Percentiles rank a stretch among this genome's conserved stretches.
Evolutionary conservation across 2,329 filamentous ascomycete species (phyloP).

Genomic region (Neurospora sp.): DNA sequence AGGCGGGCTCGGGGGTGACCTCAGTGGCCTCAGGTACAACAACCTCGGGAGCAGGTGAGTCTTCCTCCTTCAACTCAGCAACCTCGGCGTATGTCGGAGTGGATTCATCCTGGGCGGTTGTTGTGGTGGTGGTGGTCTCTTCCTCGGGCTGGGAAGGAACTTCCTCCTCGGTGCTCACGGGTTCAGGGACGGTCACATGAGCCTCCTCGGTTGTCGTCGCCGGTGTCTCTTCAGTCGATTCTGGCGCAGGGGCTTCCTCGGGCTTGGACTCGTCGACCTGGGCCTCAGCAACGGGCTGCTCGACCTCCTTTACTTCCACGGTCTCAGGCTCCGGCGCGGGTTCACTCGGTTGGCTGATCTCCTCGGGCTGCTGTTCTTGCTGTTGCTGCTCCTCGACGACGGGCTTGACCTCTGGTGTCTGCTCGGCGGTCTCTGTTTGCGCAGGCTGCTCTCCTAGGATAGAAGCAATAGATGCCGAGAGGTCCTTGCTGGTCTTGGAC

Average conservation of each 20-base stretch:
- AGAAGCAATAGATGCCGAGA: background rate
- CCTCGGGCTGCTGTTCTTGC: background rate
- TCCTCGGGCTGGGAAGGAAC: conserved; percentile 1
- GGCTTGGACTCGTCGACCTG: conserved; percentile 2
- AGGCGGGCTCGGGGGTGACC: background rate
- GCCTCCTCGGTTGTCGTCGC: conserved; percentile 1
- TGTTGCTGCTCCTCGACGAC: background rate
- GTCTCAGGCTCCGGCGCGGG: conserved; percentile 1
- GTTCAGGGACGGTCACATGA: background rate
- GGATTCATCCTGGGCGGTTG: background rate
- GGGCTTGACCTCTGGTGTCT: conserved; percentile 3
- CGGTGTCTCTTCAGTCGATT: conserved; percentile 4
- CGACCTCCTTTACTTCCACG: conserved; percentile 4
- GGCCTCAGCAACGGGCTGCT: conserved; percentile 6
- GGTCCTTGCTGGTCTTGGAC: conserved; percentile 11
- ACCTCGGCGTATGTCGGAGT: background rate
- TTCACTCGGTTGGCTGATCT: background rate
- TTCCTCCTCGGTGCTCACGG: background rate
- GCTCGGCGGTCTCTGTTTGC: conserved; percentile 5
- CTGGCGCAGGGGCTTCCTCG: conserved; percentile 2
- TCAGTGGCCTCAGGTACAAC: background rate
- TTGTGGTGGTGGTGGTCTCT: background rate
- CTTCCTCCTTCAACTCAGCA: background rate
- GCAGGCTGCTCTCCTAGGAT: background rate
- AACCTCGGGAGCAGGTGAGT: background rate